A percentile compares a stretch with the other conserved stretches of the same genome.
These are phyloP conservation scores for Cercospora sp. DNA, from an alignment of 2,329 filamentous ascomycete species.

Conservation along the genomic window DNA sequence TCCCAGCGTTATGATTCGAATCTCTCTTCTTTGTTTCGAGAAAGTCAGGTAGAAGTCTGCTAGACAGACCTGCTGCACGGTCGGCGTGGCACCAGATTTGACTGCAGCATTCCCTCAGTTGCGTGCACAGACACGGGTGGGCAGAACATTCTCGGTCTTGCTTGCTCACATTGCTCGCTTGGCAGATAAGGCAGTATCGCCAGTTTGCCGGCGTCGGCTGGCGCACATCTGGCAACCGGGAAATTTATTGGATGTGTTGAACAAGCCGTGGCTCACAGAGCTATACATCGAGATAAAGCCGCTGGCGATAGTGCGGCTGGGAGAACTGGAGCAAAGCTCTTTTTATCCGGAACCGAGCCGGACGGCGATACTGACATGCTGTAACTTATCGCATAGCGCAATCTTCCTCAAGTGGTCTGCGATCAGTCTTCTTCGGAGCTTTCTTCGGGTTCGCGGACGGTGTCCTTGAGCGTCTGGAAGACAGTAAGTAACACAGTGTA, in stretches of 20 bases:
- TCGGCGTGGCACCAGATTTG: not conserved
- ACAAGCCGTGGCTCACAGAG: not conserved
- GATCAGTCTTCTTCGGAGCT: slow-evolving; percentile 39
- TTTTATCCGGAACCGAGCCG: not conserved
- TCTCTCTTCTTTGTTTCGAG: not conserved
- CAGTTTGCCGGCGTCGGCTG: not conserved
- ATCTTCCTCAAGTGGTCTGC: not conserved
- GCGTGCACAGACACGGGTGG: not conserved
- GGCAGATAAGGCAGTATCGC: not conserved
- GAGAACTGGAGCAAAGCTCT: not conserved
- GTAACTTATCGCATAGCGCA: not conserved
- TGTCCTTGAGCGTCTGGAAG: slow-evolving; percentile 39
- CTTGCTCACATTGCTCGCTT: not conserved
- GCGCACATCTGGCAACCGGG: no score
- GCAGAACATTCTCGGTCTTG: not conserved
- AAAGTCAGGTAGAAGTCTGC: not conserved
- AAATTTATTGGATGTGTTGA: no score
- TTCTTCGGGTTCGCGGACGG: slow-evolving; percentile 41
- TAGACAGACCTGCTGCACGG: not conserved
- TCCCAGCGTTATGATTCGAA: not conserved
- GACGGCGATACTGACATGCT: not conserved
- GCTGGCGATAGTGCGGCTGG: not conserved
- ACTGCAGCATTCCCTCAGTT: not conserved
- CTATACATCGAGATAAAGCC: not conserved
- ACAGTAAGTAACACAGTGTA: slow-evolving; percentile 6